phyloP scores from a whole-genome alignment of 768 basidiomycete genomes.

The Suillus cothurnatus region DNA sequence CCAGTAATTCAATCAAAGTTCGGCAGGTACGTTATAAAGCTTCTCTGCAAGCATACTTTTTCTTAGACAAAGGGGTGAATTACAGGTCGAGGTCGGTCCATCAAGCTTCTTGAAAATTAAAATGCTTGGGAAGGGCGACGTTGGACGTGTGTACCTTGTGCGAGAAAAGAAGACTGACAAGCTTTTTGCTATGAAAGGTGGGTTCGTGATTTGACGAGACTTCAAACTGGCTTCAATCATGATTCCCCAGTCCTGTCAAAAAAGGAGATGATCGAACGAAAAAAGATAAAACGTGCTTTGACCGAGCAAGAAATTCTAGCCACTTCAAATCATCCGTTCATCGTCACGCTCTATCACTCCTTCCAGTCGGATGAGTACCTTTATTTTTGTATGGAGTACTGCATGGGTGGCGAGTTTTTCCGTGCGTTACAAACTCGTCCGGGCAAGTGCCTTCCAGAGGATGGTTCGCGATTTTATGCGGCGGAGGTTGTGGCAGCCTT shows the following conservation, averaged over 20 bases:
- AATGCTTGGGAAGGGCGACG: conserved; percentile 98
- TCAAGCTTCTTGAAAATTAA: conserved; percentile 96
- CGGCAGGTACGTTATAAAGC: conserved; percentile 59
- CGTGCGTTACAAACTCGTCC: conserved; percentile 94
- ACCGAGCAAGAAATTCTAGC: conserved; percentile 99
- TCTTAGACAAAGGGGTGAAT: conserved; percentile 10
- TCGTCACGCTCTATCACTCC: conserved; percentile 98
- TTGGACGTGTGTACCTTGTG: conserved; percentile 97
- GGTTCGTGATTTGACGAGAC: conserved; percentile 25
- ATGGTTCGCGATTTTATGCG: conserved; percentile 95
- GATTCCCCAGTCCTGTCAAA: conserved; percentile 84
- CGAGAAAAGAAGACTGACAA: conserved; percentile 97
- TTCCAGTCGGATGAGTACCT: conserved; percentile 98
- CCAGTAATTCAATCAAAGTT: conserved; percentile 96
- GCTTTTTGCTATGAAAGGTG: conserved; percentile 99
- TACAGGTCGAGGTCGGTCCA: conserved; percentile 90
- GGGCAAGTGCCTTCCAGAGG: conserved; percentile 95
- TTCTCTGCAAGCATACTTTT: not conserved
- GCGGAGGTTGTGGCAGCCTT: conserved; percentile 97
- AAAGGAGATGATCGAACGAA: conserved; percentile 99
- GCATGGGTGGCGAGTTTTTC: conserved; percentile 99
- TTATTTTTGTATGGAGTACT: conserved; percentile 99
- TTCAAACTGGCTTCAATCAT: conserved; percentile 18
- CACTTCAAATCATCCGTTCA: conserved; percentile 98
- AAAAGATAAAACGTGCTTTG: conserved; percentile 98